Conservation (phyloP, 2,329 filamentous ascomycete species). For the Aspergillus piperis region DNA sequence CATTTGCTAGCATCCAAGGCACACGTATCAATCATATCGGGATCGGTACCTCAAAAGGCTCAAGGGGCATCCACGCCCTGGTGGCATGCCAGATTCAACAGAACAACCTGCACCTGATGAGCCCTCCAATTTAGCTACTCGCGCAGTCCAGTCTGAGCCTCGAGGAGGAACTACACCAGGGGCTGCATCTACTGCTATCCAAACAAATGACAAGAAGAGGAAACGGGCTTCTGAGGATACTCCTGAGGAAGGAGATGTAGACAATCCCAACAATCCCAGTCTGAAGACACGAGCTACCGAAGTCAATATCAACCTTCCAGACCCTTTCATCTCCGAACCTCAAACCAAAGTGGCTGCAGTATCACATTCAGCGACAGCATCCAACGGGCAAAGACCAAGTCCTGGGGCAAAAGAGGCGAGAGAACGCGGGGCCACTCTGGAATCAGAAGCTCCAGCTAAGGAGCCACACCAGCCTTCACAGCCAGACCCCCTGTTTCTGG, state of each 20-base stretch:
- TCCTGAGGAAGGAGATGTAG: neutral
- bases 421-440: neutral
- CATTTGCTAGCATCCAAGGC: constrained; percentile 40
- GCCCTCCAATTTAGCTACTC: constrained; percentile 8
- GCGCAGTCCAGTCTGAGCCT: constrained; percentile 5
- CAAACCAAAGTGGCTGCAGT: neutral
- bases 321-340: neutral
- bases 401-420: neutral
- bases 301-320: neutral
- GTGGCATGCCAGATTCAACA: constrained; percentile 21
- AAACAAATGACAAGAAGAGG: constrained; percentile 22
- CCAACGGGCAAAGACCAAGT: neutral
- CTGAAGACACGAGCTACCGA: neutral
- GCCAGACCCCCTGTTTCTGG: constrained; percentile 27
- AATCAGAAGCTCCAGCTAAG: neutral
- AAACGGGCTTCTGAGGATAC: constrained; percentile 20
- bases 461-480: constrained; percentile 14
- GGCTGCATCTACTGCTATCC: neutral
- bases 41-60: constrained; percentile 49
- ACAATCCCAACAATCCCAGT: neutral
- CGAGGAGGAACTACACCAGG: constrained; percentile 5
- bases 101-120: neutral
- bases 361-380: neutral
- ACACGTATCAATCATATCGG: constrained; percentile 53
- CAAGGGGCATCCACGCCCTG: constrained; percentile 39